Base-by-base conservation (phyloP, 768 basidiomycete genomes). In the Imleria badia region DNA sequence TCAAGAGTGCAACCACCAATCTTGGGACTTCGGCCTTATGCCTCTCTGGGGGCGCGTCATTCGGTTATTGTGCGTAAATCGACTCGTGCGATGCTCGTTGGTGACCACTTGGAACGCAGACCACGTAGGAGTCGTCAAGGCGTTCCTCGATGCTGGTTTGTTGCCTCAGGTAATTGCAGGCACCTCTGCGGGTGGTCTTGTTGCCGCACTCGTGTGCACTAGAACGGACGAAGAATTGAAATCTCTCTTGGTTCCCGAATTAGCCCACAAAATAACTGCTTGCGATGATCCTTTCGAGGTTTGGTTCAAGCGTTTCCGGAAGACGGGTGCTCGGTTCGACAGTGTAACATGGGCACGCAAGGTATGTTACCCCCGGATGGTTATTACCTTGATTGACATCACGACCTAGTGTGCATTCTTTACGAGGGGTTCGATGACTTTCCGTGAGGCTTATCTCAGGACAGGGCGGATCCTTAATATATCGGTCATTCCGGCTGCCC, bases 381-480 rank as follows among this genome's bases (percentile, higher is more conserved):
- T 19, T 23, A 13, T 46, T 33, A 13, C 15, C 41, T 15, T 26
- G 47, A 30, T 38, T 38, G 19, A 49, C 35, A 8, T 36, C 10
- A 20, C 44, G 8, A 33, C 20, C 11, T 45, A 94, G 92, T 83
- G 87, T 48, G 76, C 84, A 13, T 99, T 92, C 75, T 98, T 96
- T 69, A 96, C 94, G 9, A 81, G 86, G 55, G 96, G 96, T 3
- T 94, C 91, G 2, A 83, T 91, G 82, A 98, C 96, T 2, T 99
- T 99, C 74, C 84, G 84, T 45, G 97, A 99, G 68, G 96, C 96
- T 2, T 98, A 96, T 64, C 73, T 92, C 65, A 79, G 88, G 61
- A 99, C 97, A 0, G 96, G 96, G 23, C 82, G 96, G 36, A 89
- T 96, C 26, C 77, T 99, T 31, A 98, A 98, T 66, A 86, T 98